A percentile compares a stretch with the other conserved stretches of the same genome.
Evolutionary conservation across 805 yeast genomes (phyloP).

Genomic region (Metschnikowia henanensis): DNA sequence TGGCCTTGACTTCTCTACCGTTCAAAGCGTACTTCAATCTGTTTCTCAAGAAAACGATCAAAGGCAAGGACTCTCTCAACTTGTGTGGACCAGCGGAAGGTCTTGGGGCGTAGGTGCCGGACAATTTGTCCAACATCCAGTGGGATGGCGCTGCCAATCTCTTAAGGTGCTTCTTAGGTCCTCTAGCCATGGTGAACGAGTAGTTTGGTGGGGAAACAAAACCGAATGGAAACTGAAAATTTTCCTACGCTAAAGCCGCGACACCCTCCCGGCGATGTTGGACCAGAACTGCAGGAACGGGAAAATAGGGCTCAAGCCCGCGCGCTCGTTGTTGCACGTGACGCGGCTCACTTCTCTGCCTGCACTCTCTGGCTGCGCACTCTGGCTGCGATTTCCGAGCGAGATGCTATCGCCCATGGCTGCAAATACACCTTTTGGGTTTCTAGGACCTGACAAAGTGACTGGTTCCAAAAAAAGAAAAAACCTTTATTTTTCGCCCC

Average conservation of each 20-base stretch:
- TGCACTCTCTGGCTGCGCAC: too few species aligned
- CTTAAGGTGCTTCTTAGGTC: conserved; percentile 96
- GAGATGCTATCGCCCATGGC: background rate
- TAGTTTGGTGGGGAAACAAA: conserved; percentile 5
- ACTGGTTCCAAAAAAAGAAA: too few species aligned
- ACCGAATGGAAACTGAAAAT: conserved; percentile 11
- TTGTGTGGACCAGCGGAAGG: conserved; percentile 99
- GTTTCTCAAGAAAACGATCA: conserved; percentile 96
- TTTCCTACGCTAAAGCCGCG: conserved; percentile 8
- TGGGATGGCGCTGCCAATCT: conserved; percentile 99
- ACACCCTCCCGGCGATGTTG: conserved; percentile 1
- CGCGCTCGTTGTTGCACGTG: background rate
- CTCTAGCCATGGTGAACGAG: conserved; percentile 64
- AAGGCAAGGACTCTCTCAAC: conserved; percentile 96
- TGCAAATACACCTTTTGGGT: background rate
- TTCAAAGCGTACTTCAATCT: conserved; percentile 98
- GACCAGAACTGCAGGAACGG: background rate
- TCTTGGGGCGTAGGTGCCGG: conserved; percentile 99
- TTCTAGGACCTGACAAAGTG: background rate
- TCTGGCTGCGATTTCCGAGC: too few species aligned
- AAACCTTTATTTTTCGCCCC: too few species aligned
- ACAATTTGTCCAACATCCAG: conserved; percentile 99
- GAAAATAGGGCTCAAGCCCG: conserved; percentile 6
- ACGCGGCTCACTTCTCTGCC: too few species aligned
- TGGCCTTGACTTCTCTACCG: conserved; percentile 99